These are phyloP conservation scores for Fusarium haematococcum DNA, from an alignment of 2,329 filamentous ascomycete species.

Conservation along the genomic window DNA sequence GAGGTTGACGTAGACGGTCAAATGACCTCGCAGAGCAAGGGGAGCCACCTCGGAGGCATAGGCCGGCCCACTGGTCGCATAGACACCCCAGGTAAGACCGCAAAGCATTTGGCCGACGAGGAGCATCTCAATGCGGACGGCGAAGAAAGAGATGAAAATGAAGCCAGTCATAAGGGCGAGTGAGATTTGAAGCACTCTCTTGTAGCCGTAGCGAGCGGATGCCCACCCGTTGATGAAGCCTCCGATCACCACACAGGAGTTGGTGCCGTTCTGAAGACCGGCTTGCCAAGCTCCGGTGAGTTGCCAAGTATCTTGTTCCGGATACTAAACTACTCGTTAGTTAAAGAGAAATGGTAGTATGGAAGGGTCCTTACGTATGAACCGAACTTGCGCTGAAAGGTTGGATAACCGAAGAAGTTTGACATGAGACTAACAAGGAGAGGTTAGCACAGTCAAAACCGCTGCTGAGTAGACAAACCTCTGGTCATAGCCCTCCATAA, in stretches of 20 bases:
- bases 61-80: conserved; percentile 55
- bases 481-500: conserved; percentile 44
- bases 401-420: conserved; percentile 40
- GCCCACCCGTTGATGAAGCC: conserved; percentile 40
- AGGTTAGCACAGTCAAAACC: neutral
- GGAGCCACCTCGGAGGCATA: conserved; percentile 60
- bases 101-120: conserved; percentile 60
- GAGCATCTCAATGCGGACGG: conserved; percentile 52
- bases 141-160: conserved; percentile 50
- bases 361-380: conserved; percentile 1
- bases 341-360: too few relatives aligned
- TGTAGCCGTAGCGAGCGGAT: conserved; percentile 34
- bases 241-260: conserved; percentile 34
- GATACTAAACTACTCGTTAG: conserved; percentile 16
- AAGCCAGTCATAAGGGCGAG: conserved; percentile 47
- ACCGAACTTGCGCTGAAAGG: conserved; percentile 37
- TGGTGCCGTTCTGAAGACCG: conserved; percentile 24
- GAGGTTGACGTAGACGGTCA: conserved; percentile 57
- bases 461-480: conserved; percentile 6
- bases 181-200: conserved; percentile 65
- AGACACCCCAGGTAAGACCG: conserved; percentile 57
- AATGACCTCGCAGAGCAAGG: conserved; percentile 53
- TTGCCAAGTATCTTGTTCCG: conserved; percentile 33
- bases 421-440: conserved; percentile 16
- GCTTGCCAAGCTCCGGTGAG: conserved; percentile 35